A percentile compares a stretch with the other conserved stretches of the same genome.
phyloP scores from a whole-genome alignment of 2,329 filamentous ascomycete genomes.

The Exophiala lecanii-corni region DNA sequence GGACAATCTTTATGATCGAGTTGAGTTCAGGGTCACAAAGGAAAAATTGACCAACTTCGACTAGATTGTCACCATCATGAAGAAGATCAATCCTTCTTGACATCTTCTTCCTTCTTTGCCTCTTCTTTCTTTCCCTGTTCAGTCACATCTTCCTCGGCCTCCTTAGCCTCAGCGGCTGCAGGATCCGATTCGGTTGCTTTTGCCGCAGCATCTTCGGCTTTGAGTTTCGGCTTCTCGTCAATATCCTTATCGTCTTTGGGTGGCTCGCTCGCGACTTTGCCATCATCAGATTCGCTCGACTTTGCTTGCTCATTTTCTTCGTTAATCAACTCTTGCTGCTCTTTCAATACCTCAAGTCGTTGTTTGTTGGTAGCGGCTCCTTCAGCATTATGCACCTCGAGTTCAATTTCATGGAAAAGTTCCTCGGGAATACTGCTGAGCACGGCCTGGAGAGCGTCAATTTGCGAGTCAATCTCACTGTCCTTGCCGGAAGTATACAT shows the following conservation, averaged over 20 bases:
- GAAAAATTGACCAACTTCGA: no score
- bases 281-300: slow-evolving; percentile 66
- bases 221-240: slow-evolving; percentile 75
- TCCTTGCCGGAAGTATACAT: slow-evolving; percentile 90
- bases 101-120: slow-evolving; percentile 23
- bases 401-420: slow-evolving; percentile 98
- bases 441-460: slow-evolving; percentile 88
- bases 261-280: slow-evolving; percentile 58
- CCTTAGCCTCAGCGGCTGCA: slow-evolving; percentile 50
- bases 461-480: slow-evolving; percentile 76
- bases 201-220: slow-evolving; percentile 45
- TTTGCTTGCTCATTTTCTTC: slow-evolving; percentile 93
- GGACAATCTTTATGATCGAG: no score
- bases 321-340: slow-evolving; percentile 96
- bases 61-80: no score
- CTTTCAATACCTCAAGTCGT: slow-evolving; percentile 93
- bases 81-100: slow-evolving; percentile 19
- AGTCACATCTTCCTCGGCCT: slow-evolving; percentile 40
- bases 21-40: no score
- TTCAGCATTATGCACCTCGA: slow-evolving; percentile 95
- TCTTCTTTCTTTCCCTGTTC: slow-evolving; percentile 37
- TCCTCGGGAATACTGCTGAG: slow-evolving; percentile 94
- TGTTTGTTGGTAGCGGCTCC: slow-evolving; percentile 98
- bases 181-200: slow-evolving; percentile 50
- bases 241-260: slow-evolving; percentile 81